Conservation (phyloP, 2,329 filamentous ascomycete genomes). For the Alternaria brassicae region DNA sequence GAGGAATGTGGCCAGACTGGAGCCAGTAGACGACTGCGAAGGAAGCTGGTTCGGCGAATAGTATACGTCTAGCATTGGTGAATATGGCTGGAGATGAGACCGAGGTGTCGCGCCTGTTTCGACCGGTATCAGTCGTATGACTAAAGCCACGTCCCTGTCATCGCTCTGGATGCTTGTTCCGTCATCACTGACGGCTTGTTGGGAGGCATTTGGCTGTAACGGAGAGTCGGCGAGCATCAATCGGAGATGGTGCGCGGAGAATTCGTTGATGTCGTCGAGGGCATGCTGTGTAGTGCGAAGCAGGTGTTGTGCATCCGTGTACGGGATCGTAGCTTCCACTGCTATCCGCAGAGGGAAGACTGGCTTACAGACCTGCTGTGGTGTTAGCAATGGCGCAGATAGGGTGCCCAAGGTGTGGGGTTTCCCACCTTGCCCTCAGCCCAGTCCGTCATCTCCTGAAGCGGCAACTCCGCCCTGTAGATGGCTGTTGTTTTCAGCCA, state of each 20-base stretch:
- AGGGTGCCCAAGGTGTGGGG: neutral
- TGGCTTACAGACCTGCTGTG: constrained; percentile 78
- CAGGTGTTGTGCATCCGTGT: constrained; percentile 73
- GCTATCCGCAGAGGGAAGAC: constrained; percentile 87
- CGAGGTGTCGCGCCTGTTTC: constrained; percentile 60
- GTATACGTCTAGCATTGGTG: constrained; percentile 75
- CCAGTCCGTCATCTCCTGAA: constrained; percentile 89
- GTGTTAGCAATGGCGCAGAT: constrained; percentile 9
- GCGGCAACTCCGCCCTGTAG: constrained; percentile 81
- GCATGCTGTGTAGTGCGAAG: constrained; percentile 83
- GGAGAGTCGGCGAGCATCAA: constrained; percentile 63
- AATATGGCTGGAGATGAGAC: constrained; percentile 72
- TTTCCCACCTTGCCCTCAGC: constrained; percentile 79
- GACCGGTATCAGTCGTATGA: constrained; percentile 72
- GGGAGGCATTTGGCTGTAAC: constrained; percentile 41
- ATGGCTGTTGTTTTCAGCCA: constrained; percentile 97
- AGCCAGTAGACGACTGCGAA: constrained; percentile 72
- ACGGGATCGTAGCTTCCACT: constrained; percentile 73
- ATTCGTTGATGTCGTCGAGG: constrained; percentile 85
- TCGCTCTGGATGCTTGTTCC: constrained; percentile 39
- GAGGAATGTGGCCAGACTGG: constrained; percentile 76
- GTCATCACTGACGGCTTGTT: constrained; percentile 41
- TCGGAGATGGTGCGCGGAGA: constrained; percentile 81
- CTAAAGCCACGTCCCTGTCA: constrained; percentile 66
- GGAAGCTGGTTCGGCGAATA: constrained; percentile 75